Evolutionary conservation across 305 asterid species (phyloP), one percentile per base, ranked within the genome.

Genomic region (Plantago coronopus): DNA sequence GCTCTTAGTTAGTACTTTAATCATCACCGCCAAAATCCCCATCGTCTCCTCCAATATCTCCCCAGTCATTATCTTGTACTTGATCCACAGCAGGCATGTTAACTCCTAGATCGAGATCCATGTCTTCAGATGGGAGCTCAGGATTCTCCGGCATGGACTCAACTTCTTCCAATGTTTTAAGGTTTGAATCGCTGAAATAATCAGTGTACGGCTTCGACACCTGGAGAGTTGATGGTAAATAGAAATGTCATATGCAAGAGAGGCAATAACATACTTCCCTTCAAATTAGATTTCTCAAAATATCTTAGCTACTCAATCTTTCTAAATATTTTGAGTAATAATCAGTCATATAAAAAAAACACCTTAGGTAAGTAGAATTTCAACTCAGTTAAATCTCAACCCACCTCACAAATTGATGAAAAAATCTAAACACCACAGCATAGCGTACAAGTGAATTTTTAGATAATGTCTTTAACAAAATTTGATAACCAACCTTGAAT

Each of bases 161-260:
- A 64, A 67, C 20, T 7, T 64, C 77, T 78, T 72, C 78, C 86
- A 79, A 69, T 42, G 69, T 29, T 61, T 77, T 72, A 23, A 93
- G 88, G 62, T 66, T 81, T 4, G 70, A 74, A 8, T 85, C 86
- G 20, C 77, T 74, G 78, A 93, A 89, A 71, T 79, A 87, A 42
- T 89, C 78, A 0, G 64, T 17, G 66, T 85, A 93, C n/a, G 99
- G 99, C 82, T 89, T 87, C 22, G 95, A 78, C 54, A 93, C 96
- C 98, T 91, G 80, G 58, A 29, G 2, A 66, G 61, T 54, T 37
- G 29, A 43, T 58, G 38, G 38, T 31, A 7, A 31, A 31, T 7
- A 31, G 38, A 31, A 31, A 31, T 31, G 31, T 27, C 5, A 27
- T 27, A 27, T 27, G 5, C 31, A 5, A 27, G 31, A 27, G 31